Evolutionary conservation across 257 asterid species (phyloP), one percentile per base, ranked within the genome.

Genomic region (Solanum chiquidenum): DNA sequence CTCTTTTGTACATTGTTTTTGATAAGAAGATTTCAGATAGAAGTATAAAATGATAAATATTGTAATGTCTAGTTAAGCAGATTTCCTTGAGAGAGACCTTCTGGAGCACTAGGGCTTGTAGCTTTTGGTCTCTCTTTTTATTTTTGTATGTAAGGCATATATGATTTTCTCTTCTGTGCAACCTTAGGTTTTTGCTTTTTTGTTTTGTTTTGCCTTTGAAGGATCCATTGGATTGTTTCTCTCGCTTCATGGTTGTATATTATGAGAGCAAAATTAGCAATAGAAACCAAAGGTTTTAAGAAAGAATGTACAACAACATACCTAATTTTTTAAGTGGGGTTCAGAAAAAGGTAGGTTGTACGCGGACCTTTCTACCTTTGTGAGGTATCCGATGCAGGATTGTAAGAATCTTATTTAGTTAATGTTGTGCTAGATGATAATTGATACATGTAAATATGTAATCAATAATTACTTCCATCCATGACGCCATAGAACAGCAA

Each of bases 1-100:
- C 82, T n/a, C 86, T 88, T 91, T 86, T 95, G 98, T 95, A 95
- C 91, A 94, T 93, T 93, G 92, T 92, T 92, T 92, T 93, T 91
- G 94, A 88, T 90, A 74, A 64, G 84, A 85, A 37, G 71, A 85
- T 76, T 83, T 77, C 20, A 86, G 88, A 74, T 88, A 91, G 93
- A 86, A 83, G 87, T 83, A 58, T 42, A 60, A 89, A 82, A 46
- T 68, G 86, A 88, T 86, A 86, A 44, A 86, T 91, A 89, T 34
- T 90, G 44, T 88, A 86, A 73, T 83, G 89, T 86, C 86, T 86
- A 89, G 87, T 74, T 90, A 83, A 90, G 90, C 89, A 86, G 88
- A 86, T 89, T 76, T 88, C 87, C 89, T 73, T 66, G 76, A 86
- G 86, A 38, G 34, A 40, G 83, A 49, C 71, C 11, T 40, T n/a